These are phyloP conservation scores for Tetrapyrgos nigripes DNA, from an alignment of 1,284 basidiomycete genomes.

Conservation along the genomic window DNA sequence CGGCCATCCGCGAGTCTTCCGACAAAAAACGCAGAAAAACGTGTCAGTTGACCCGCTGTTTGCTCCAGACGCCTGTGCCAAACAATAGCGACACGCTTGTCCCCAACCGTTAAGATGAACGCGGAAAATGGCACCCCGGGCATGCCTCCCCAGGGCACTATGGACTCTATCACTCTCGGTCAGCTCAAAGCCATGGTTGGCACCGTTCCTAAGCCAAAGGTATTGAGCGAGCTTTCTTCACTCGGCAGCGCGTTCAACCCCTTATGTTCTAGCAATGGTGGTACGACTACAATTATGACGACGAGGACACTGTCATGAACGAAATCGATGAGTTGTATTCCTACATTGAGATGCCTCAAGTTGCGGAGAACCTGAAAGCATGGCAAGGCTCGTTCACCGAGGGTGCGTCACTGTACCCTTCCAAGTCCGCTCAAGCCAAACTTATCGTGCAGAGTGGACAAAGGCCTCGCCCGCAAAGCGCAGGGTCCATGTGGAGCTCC, in stretches of 20 bases:
- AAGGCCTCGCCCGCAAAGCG: constrained; percentile 66
- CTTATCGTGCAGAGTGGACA: constrained; percentile 79
- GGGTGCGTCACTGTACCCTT: constrained; percentile 51
- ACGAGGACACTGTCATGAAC: constrained; percentile 93
- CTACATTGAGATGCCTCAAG: constrained; percentile 94
- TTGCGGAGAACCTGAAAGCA: constrained; percentile 86
- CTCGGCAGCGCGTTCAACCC: constrained; percentile 17
- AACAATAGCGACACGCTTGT: no score
- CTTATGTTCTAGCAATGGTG: constrained; percentile 68
- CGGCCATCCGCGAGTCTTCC: no score
- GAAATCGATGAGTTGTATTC: constrained; percentile 99
- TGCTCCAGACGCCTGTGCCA: no score
- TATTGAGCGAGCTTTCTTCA: constrained; percentile 34
- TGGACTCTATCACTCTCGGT: constrained; percentile 83
- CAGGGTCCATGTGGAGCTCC: constrained; percentile 75
- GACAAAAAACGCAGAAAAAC: no score
- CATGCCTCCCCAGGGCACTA: constrained; percentile 8
- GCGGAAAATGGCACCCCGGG: background rate
- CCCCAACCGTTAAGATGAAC: background rate
- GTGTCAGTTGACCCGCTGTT: background rate
- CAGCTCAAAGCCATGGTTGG: constrained; percentile 80
- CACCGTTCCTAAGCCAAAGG: constrained; percentile 79
- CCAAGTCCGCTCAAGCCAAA: constrained; percentile 15
- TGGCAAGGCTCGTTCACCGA: constrained; percentile 86
- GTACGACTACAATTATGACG: constrained; percentile 92